Evolutionary conservation across 1,139 yeast species (phyloP), one percentile per base, ranked within the genome.

Genomic region (Debaryomyces subglobosus): DNA sequence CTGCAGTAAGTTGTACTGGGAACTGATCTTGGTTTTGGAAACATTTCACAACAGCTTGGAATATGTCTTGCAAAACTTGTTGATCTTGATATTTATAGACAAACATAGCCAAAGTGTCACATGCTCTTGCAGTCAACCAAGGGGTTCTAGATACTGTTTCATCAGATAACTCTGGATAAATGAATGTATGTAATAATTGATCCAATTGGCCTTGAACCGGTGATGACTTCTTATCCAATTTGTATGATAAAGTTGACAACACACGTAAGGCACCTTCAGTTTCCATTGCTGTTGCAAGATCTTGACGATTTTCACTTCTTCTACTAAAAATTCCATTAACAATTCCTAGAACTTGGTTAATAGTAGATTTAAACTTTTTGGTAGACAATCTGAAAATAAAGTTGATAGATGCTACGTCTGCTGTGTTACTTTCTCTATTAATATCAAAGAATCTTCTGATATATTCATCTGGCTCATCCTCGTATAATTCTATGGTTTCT

Each of bases 321-420:
- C 66, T 68, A 40, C 68, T 70, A 57, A 85, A 82, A 4, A 82
- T 67, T 13, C 79, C 81, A 55, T 78, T 81, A 36, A 84, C 64
- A 38, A 82, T 67, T 20, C 69, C 64, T 50, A 85, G 67, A 12
- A 85, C 56, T 21, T 70, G 64, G 43, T 68, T 62, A 21, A 68
- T 58, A 18, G 84, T 67, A 45, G 74, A 71, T 36, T 75, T 74
- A 55, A 81, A 79, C 59, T 82, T 77, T 47, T 76, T 69, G 58
- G 69, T 69, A 53, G 73, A 67, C 58, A 69, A 75, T 61, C 73
- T 69, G 62, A 80, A 82, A 43, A 92, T 69, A 56, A 90, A 89
- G 64, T 86, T 87, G 45, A 87, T 81, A 1, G 97, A 86, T 0
- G 96, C 96, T 38, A 83, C 82, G 60, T 89, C 96, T 0, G 96